Evolutionary conservation across 345 rosid genomes (phyloP).

Genomic region (Corchorus capsularis): DNA sequence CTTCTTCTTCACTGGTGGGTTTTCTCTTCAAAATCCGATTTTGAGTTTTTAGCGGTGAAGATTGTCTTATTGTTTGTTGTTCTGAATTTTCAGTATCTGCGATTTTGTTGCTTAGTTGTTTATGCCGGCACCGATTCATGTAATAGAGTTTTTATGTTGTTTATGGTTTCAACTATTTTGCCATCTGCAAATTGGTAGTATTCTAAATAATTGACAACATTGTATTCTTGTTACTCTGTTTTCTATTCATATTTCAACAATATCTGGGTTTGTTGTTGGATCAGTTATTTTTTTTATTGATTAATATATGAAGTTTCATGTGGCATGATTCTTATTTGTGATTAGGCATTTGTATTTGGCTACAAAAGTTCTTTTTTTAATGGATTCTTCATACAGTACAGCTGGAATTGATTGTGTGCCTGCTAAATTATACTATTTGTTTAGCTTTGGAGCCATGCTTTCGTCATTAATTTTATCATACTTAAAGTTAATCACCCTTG

Average conservation of each 20-base stretch:
- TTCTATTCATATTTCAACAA: not conserved
- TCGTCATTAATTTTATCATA: not conserved
- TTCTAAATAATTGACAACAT: too few relatives aligned
- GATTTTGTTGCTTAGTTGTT: constrained; percentile 2
- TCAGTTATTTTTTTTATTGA: not conserved
- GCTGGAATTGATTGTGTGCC: constrained; percentile 11
- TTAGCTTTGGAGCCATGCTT: not conserved
- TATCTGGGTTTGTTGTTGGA: not conserved
- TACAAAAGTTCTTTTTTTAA: too few relatives aligned
- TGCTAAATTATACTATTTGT: not conserved
- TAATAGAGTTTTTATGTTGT: not conserved
- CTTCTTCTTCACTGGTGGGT: constrained; percentile 23
- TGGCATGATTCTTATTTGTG: not conserved
- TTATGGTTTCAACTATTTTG: not conserved
- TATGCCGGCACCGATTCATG: not conserved
- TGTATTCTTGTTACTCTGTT: constrained; percentile 7
- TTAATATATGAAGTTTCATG: not conserved
- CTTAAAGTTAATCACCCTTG: not conserved
- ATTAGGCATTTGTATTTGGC: not conserved
- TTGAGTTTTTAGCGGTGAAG: not conserved
- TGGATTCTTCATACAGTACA: too few relatives aligned
- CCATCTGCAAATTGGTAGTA: not conserved
- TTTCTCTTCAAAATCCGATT: not conserved
- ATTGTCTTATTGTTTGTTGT: not conserved
- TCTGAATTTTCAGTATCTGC: not conserved